Evolutionary conservation across 2,329 filamentous ascomycete species (phyloP), one percentile per base, ranked within the genome.

Genomic region (Neonectria magnoliae): DNA sequence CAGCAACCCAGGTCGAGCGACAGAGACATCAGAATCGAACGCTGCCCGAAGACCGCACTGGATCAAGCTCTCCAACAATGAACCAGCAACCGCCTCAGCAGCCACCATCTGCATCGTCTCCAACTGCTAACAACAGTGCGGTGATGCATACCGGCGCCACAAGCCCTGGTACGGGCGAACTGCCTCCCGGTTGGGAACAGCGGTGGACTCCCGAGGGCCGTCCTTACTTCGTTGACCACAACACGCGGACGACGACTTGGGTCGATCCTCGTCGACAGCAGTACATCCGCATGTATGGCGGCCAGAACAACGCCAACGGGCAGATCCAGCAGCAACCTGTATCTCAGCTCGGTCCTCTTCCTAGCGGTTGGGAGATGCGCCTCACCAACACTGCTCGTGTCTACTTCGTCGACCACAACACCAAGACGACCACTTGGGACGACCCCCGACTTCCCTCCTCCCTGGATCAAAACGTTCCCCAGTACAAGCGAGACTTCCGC

Each of bases 391-490:
- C 96, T 14, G 96, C 96, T 29, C 88, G 96, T 64, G 96, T 99
- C 16, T 99, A 99, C 82, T 99, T 99, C 79, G 96, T 99, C 48
- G 96, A 99, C 76, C 96, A 99, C 83, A 99, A 99, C 82, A 99
- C 96, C 48, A 99, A 99, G 85, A 99, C 96, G 0, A 99, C 96
- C 4, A 99, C 96, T 1, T 99, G 96, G 96, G 96, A 99, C 76
- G 96, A 99, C 76, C 96, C 96, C 38, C 89, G 96, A 76, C 83
- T 99, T 71, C 96, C 96, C 25, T 98, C 95, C 3, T 98, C 96
- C 1, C 84, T 99, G 66, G 96, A 99, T 75, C 96, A 99, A 81
- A 98, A 98, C 67, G 96, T 99, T 55, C 96, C 96, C 57, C 96
- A 99, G 82, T 99, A 99, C 84, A 99, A 99, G 89, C 93, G 96